These are phyloP conservation scores for Solanum hybrid DNA, from an alignment of 305 asterid species.

Conservation along the genomic window DNA sequence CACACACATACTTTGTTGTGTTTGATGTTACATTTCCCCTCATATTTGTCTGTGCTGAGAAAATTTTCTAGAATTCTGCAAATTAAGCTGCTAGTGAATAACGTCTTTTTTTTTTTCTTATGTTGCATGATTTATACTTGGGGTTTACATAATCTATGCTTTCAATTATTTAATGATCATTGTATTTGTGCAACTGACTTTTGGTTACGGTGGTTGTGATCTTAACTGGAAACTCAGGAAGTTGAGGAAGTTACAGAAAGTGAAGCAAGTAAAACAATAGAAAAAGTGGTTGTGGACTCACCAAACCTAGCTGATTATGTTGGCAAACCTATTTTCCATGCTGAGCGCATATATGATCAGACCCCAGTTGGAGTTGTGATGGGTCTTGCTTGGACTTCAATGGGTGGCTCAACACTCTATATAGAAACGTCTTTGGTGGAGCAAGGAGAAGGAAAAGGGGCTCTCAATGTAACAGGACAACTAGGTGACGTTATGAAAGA, in stretches of 20 bases:
- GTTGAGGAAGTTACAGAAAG: slow-evolving; percentile 25
- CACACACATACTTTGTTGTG: not conserved
- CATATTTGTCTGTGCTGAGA: not conserved
- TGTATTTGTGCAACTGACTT: not conserved
- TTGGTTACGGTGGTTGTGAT: slow-evolving; percentile 4
- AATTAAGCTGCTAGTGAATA: not conserved
- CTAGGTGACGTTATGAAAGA: slow-evolving; percentile 99
- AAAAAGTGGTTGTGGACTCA: slow-evolving; percentile 54
- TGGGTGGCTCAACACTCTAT: slow-evolving; percentile 98
- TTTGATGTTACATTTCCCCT: not conserved
- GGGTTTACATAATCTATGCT: not conserved
- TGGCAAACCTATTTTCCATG: slow-evolving; percentile 96
- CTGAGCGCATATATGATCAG: slow-evolving; percentile 76
- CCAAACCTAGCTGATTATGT: slow-evolving; percentile 70
- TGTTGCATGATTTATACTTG: not conserved
- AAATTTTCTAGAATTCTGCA: not conserved
- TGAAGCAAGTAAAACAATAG: slow-evolving; percentile 28
- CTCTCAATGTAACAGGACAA: slow-evolving; percentile 72
- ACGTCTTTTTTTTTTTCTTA: not conserved
- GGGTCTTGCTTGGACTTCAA: slow-evolving; percentile 99
- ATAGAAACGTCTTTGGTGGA: slow-evolving; percentile 65
- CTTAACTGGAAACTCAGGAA: slow-evolving; percentile 33
- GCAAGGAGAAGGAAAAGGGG: slow-evolving; percentile 93
- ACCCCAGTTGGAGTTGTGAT: slow-evolving; percentile 92
- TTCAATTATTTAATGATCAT: not conserved